A percentile compares a stretch with the other conserved stretches of the same genome.
These are phyloP conservation scores for Sphagnum magellanicum DNA, from an alignment of 228 moss, liverwort and hornwort species.

Conservation along the genomic window DNA sequence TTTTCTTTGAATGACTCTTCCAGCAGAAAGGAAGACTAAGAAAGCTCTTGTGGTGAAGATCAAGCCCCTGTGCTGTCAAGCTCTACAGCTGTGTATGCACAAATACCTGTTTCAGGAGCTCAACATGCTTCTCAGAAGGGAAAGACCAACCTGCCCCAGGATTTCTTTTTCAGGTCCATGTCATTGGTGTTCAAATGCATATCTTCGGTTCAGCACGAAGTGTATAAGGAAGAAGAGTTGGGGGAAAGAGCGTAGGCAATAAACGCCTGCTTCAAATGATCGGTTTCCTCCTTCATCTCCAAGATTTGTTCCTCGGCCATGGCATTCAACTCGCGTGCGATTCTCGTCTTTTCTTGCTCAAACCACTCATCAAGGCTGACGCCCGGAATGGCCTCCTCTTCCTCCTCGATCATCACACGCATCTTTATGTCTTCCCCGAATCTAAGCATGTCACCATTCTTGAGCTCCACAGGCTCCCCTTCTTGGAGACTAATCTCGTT, in stretches of 20 bases:
- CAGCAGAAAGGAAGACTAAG: too few species aligned
- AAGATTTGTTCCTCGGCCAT: slow-evolving; percentile 29
- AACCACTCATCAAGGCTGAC: slow-evolving; percentile 66
- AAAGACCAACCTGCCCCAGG: too few species aligned
- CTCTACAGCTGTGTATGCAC: too few species aligned
- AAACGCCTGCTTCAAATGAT: slow-evolving; percentile 34
- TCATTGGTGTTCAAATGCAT: too few species aligned
- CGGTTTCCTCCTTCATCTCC: slow-evolving; percentile 45
- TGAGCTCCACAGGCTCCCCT: slow-evolving; percentile 36
- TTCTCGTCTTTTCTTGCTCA: slow-evolving; percentile 30
- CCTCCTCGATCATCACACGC: slow-evolving; percentile 36
- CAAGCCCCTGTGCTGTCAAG: too few species aligned
- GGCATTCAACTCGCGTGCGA: slow-evolving; percentile 10
- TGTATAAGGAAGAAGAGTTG: too few species aligned
- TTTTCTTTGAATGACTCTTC: too few species aligned
- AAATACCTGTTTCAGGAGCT: too few species aligned
- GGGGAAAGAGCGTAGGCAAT: slow-evolving; percentile 18
- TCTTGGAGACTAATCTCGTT: slow-evolving; percentile 37
- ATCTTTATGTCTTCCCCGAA: slow-evolving; percentile 50
- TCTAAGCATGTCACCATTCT: slow-evolving; percentile 49
- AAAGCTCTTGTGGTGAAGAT: too few species aligned
- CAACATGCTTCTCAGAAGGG: too few species aligned
- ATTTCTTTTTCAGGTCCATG: too few species aligned
- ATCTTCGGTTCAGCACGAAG: too few species aligned
- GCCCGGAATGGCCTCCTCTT: slow-evolving; percentile 6